Conservation (phyloP, 306 rosid species). For the Chamaecrista fasciculata region DNA sequence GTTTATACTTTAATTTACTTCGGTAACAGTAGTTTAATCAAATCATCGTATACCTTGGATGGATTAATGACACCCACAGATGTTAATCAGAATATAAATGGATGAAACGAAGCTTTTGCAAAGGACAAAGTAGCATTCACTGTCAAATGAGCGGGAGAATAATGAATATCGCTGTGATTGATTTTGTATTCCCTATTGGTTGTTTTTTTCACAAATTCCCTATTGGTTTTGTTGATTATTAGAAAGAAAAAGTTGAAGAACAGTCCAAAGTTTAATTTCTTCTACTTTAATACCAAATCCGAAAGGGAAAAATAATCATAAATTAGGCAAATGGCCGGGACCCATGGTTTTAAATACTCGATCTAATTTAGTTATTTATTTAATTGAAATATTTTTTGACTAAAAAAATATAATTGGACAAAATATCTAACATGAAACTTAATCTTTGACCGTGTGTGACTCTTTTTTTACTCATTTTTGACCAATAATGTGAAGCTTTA, state of each 20-base stretch:
- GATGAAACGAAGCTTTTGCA: not conserved
- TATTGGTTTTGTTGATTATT: too few species aligned
- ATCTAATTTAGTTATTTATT: too few species aligned
- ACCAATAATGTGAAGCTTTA: too few species aligned
- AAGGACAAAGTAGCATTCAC: not conserved
- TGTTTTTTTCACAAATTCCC: too few species aligned
- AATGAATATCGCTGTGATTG: not conserved
- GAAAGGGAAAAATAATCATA: not conserved
- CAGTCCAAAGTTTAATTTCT: not conserved
- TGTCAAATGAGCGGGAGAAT: not conserved
- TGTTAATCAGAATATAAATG: not conserved
- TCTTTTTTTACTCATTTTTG: too few species aligned
- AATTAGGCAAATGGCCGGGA: not conserved
- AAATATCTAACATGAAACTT: too few species aligned
- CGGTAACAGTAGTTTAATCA: not conserved
- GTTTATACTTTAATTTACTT: too few species aligned
- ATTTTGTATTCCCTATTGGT: not conserved
- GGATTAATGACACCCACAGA: not conserved
- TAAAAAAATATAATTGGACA: too few species aligned
- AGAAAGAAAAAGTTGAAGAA: not conserved
- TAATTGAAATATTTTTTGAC: too few species aligned
- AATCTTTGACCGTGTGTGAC: too few species aligned
- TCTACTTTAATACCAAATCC: not conserved
- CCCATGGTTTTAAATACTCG: not conserved
- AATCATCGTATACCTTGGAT: not conserved